Conservation (phyloP, 1,284 basidiomycete species). For the Flammula alnicola region DNA sequence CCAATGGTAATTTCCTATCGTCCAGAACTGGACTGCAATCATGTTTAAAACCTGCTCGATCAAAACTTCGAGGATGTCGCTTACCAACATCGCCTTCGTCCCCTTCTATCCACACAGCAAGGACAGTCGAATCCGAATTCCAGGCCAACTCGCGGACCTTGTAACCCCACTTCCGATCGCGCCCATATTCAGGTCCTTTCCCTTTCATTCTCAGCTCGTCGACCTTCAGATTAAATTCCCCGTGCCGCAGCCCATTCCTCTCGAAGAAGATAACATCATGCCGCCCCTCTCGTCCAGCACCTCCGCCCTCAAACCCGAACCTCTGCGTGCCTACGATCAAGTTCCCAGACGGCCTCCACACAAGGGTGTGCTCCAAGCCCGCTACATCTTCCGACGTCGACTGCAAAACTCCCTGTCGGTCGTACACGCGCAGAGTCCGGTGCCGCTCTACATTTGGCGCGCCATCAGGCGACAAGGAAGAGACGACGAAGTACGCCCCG, state of each 20-base stretch:
- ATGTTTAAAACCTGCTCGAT: conserved; percentile 5
- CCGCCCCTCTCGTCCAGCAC: conserved; percentile 66
- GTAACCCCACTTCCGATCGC: conserved; percentile 57
- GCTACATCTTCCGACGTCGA: conserved; percentile 86
- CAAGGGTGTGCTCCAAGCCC: conserved; percentile 82
- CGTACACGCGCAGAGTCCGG: conserved; percentile 81
- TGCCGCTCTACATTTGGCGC: conserved; percentile 29
- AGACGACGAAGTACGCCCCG: conserved; percentile 87
- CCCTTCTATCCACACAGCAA: conserved; percentile 86
- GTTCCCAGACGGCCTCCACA: conserved; percentile 90
- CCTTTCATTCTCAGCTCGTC: conserved; percentile 35
- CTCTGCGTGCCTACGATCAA: conserved; percentile 85
- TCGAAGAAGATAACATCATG: conserved; percentile 97
- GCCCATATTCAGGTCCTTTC: conserved; percentile 28
- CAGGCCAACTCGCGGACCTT: conserved; percentile 80
- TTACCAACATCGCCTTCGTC: conserved; percentile 70
- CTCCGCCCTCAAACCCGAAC: conserved; percentile 77
- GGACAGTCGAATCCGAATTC: conserved; percentile 88
- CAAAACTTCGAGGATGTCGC: conserved; percentile 32
- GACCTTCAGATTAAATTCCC: conserved; percentile 78
- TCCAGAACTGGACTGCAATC: conserved; percentile 90
- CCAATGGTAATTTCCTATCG: conserved; percentile 96
- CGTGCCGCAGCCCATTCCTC: conserved; percentile 90
- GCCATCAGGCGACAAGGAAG: conserved; percentile 55
- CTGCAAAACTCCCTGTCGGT: conserved; percentile 78